These are phyloP conservation scores for Daphne laureola DNA, from an alignment of 441 rosid genomes.

Conservation along the genomic window DNA sequence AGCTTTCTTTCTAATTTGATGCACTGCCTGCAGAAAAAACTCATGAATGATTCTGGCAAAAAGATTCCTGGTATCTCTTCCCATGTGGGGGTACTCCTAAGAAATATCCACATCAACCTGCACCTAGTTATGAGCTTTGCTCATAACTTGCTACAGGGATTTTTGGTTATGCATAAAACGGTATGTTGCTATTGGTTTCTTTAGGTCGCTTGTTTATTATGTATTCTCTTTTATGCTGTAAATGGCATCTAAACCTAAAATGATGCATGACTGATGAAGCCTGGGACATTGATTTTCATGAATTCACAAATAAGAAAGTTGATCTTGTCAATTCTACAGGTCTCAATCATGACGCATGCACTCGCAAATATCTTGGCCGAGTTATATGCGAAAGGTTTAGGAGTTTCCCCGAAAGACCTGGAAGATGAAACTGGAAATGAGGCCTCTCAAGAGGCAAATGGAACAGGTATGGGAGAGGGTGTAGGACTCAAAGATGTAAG, in stretches of 20 bases:
- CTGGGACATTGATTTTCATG: too few relatives aligned
- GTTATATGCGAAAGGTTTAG: constrained; percentile 73
- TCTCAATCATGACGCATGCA: constrained; percentile 59
- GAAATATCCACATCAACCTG: constrained; percentile 43
- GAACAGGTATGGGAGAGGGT: constrained; percentile 98
- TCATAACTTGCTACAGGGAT: constrained; percentile 56
- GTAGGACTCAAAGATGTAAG: constrained; percentile 82
- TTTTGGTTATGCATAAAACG: constrained; percentile 63
- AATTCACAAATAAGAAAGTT: background rate
- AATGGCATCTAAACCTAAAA: background rate
- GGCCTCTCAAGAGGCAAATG: constrained; percentile 53
- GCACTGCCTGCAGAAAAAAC: constrained; percentile 47
- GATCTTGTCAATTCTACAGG: constrained; percentile 38
- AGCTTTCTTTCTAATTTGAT: constrained; percentile 13
- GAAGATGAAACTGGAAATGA: constrained; percentile 45
- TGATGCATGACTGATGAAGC: too few relatives aligned
- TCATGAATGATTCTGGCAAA: constrained; percentile 28
- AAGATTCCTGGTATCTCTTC: constrained; percentile 25
- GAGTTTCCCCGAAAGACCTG: constrained; percentile 52
- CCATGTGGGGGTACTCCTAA: constrained; percentile 39
- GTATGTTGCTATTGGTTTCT: constrained; percentile 30
- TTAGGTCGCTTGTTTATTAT: background rate
- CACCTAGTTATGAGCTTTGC: constrained; percentile 53
- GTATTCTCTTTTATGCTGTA: background rate
- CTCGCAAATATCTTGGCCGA: constrained; percentile 73